Evolutionary conservation across 1,139 yeast species (phyloP), one percentile per base, ranked within the genome.

Genomic region (Lodderomyces theae): DNA sequence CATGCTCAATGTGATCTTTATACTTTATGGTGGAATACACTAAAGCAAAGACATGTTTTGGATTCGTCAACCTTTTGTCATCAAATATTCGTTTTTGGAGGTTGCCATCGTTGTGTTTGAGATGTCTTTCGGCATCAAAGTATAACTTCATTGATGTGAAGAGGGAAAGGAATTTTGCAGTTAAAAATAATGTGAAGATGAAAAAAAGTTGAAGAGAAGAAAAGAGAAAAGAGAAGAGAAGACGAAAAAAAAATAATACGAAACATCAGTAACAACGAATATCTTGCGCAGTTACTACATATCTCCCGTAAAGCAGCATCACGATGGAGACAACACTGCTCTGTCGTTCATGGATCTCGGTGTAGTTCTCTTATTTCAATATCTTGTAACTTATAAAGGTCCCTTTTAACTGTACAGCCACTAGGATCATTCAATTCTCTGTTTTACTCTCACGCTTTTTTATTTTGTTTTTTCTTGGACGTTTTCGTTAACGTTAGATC

Each of bases 31-130:
- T 80, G 7, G 95, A 86, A 24, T 80, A 73, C 15, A 88, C 89
- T 33, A 90, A 65, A 0, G 97, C 97, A 65, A 73, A 88, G 3
- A 90, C 65, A 56, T 89, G 97, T 52, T 86, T 86, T 0, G 96
- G 95, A 46, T 58, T 64, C 26, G 54, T 53, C 26, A 66, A 50
- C 39, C 56, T 57, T 41, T 56, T 54, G 41, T 69, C 79, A 41
- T 73, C 77, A 61, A 87, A 84, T 23, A 88, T 79, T 19, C 90
- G 67, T 23, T 77, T 73, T 52, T 82, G 88, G 35, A 88, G 64
- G 11, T 92, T 79, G 4, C 72, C 72, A 32, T 56, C 43, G 41
- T 46, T 37, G 29, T 42, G 37, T n/a, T 48, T 56, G 29, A 71
- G 50, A 47, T 64, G 75, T 61, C 66, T 67, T 43, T 80, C 83